phyloP scores from a whole-genome alignment of 139 green algal genomes.

The Tetraselmis chui region DNA sequence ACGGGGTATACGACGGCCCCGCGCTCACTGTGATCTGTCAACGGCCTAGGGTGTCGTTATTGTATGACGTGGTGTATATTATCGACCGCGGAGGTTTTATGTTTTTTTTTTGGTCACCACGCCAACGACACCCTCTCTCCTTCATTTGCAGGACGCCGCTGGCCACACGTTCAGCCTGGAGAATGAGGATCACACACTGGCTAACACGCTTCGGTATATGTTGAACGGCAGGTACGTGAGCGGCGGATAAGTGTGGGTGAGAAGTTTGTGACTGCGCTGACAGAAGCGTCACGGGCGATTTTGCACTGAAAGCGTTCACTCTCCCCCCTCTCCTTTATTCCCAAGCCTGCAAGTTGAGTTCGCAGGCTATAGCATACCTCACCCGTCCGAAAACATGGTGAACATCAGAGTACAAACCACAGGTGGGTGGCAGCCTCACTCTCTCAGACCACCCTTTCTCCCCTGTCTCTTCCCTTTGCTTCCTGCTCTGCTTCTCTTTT shows the following conservation, averaged over 20 bases:
- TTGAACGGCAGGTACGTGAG: constrained; percentile 72
- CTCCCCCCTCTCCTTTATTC: neutral
- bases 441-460: too few species aligned
- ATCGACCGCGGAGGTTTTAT: too few species aligned
- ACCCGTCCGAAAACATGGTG: constrained; percentile 72
- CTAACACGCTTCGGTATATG: constrained; percentile 73
- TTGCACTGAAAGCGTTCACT: neutral
- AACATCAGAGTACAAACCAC: constrained; percentile 81
- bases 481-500: too few species aligned
- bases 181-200: constrained; percentile 79
- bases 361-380: constrained; percentile 74
- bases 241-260: neutral
- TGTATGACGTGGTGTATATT: too few species aligned
- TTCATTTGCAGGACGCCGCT: constrained; percentile 24
- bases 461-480: too few species aligned
- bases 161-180: constrained; percentile 64
- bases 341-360: constrained; percentile 66
- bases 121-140: too few species aligned
- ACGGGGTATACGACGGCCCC: too few species aligned
- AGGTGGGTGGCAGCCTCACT: constrained; percentile 25
- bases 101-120: too few species aligned
- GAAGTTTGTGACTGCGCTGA: neutral
- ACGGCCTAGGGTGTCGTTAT: too few species aligned
- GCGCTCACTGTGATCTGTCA: too few species aligned
- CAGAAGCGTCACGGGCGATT: neutral